These are phyloP conservation scores for Eucalyptus microcorys DNA, from an alignment of 345 rosid species.

Conservation along the genomic window DNA sequence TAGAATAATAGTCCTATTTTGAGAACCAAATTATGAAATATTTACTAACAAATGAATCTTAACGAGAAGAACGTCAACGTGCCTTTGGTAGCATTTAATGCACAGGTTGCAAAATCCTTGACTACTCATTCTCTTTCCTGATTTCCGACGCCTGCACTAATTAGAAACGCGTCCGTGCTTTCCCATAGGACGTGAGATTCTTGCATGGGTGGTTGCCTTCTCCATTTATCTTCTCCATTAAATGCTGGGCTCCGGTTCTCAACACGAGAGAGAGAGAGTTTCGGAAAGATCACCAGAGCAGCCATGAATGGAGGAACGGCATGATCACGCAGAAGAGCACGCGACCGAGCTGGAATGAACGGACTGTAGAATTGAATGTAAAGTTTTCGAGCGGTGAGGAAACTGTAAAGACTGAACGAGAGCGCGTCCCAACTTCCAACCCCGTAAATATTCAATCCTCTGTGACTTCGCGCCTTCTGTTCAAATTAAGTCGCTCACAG, in stretches of 20 bases:
- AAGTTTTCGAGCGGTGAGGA: background rate
- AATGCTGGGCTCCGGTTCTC: background rate
- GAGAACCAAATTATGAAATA: background rate
- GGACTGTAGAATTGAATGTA: background rate
- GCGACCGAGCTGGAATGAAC: background rate
- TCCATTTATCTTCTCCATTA: background rate
- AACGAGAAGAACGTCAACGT: background rate
- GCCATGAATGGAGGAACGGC: background rate
- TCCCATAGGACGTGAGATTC: background rate
- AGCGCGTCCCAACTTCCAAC: constrained; percentile 4
- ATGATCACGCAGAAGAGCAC: background rate
- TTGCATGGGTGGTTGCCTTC: background rate
- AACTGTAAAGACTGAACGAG: background rate
- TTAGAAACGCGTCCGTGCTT: background rate
- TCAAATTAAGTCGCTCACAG: background rate
- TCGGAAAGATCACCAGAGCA: background rate
- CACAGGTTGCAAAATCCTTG: background rate
- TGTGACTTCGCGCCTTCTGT: background rate
- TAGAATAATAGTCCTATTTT: background rate
- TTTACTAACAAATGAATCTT: background rate
- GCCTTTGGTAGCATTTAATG: background rate
- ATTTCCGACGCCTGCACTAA: background rate
- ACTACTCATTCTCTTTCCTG: background rate
- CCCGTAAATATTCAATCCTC: background rate
- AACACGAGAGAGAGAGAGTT: background rate